Conservation (phyloP, 2,329 filamentous ascomycete genomes). For the Coniochaeta sp. region DNA sequence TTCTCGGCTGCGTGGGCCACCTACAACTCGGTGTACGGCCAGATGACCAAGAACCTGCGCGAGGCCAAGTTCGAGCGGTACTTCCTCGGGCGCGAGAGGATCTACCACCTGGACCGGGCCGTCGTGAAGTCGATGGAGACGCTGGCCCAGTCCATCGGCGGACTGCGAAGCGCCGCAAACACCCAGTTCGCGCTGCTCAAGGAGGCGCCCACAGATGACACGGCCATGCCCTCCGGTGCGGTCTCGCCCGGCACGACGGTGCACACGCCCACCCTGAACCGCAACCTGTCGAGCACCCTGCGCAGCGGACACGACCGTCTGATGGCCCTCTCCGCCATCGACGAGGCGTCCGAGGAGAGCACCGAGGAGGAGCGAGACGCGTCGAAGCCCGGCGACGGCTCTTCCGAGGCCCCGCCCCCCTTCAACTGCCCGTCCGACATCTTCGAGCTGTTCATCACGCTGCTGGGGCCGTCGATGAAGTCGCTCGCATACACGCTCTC, state of each 20-base stretch:
- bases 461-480: constrained; percentile 91
- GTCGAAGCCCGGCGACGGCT: background rate
- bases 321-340: constrained; percentile 49
- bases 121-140: constrained; percentile 80
- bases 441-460: constrained; percentile 81
- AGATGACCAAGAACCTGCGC: constrained; percentile 68
- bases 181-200: constrained; percentile 82
- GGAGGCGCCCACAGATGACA: constrained; percentile 36
- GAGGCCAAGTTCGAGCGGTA: constrained; percentile 91
- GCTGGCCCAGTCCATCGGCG: constrained; percentile 82
- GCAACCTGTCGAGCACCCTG: constrained; percentile 21
- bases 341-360: constrained; percentile 54
- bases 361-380: constrained; percentile 32
- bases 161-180: constrained; percentile 78
- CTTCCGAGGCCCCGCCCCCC: constrained; percentile 9
- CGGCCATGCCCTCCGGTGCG: constrained; percentile 21
- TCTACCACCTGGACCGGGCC: constrained; percentile 71
- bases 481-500: constrained; percentile 88
- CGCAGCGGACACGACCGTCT: constrained; percentile 37
- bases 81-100: constrained; percentile 66
- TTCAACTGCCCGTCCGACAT: constrained; percentile 69
- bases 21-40: constrained; percentile 61
- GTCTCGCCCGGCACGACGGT: constrained; percentile 22
- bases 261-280: constrained; percentile 21
- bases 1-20: constrained; percentile 55